A percentile compares a stretch with the other conserved stretches of the same genome.
Conservation (phyloP, 192 early-diverging fungal species). For the Lunasporangiospora selenospora region DNA sequence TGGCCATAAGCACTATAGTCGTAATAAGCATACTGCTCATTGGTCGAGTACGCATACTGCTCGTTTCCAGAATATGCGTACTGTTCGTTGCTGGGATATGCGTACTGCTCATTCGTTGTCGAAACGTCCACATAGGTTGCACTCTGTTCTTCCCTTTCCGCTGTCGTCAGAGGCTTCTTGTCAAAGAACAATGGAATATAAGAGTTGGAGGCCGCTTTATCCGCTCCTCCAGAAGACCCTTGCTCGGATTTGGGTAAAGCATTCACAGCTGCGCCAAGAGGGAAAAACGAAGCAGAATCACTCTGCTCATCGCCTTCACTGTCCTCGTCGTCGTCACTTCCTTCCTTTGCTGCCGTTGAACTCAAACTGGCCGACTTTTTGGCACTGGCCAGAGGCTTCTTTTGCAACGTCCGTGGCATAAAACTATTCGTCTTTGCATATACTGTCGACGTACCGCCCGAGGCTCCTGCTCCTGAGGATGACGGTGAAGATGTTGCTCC, state of each 20-base stretch:
- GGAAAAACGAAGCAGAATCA: conserved; percentile 43
- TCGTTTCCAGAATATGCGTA: conserved; percentile 34
- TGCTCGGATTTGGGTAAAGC: neutral
- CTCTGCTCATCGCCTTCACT: conserved; percentile 20
- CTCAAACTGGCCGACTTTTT: no score
- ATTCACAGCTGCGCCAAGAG: conserved; percentile 24
- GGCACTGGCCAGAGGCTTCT: no score
- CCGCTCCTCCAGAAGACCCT: neutral
- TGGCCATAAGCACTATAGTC: neutral
- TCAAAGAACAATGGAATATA: conserved; percentile 43
- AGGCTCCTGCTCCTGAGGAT: neutral
- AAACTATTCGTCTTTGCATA: neutral
- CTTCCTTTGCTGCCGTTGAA: conserved; percentile 14
- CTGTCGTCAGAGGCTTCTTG: conserved; percentile 35
- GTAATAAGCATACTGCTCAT: conserved; percentile 14
- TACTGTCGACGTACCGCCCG: no score
- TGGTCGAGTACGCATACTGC: conserved; percentile 35
- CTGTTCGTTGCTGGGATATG: conserved; percentile 31
- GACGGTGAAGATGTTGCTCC: neutral
- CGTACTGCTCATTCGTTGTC: conserved; percentile 34
- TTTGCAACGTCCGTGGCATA: no score
- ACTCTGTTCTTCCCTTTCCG: conserved; percentile 19
- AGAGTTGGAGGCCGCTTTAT: conserved; percentile 24
- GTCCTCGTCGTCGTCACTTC: conserved; percentile 23
- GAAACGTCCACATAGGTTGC: conserved; percentile 18